phyloP scores from a whole-genome alignment of 345 rosid species.

The Aquilaria malaccensis region DNA sequence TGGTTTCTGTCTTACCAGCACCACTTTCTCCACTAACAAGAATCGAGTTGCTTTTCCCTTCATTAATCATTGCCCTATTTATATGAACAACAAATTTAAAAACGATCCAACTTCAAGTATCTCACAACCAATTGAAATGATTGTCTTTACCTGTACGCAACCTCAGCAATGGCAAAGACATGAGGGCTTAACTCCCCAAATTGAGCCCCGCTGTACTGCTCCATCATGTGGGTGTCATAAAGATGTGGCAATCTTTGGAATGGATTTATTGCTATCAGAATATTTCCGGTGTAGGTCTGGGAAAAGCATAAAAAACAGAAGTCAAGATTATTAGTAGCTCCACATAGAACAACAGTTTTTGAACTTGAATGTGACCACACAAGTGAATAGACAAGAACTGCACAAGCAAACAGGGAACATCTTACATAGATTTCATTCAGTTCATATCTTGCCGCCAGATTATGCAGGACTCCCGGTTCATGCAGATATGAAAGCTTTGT shows the following conservation, averaged over 20 bases:
- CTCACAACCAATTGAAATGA: no score
- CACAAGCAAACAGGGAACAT: background rate
- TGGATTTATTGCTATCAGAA: conserved; percentile 85
- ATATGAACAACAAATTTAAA: conserved; percentile 6
- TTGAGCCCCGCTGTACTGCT: conserved; percentile 68
- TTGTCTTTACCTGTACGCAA: conserved; percentile 59
- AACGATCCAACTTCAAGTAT: no score
- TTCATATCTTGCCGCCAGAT: conserved; percentile 73
- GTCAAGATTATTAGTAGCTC: background rate
- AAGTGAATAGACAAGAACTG: no score
- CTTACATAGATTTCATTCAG: conserved; percentile 86
- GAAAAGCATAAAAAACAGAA: conserved; percentile 12
- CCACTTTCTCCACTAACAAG: conserved; percentile 99
- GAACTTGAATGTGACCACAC: no score
- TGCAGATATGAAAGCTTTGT: conserved; percentile 88
- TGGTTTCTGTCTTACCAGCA: conserved; percentile 98
- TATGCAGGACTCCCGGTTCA: conserved; percentile 84
- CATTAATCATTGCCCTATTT: conserved; percentile 82
- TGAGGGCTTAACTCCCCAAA: conserved; percentile 95
- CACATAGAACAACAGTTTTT: background rate
- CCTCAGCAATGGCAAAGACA: conserved; percentile 92
- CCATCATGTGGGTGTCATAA: conserved; percentile 94
- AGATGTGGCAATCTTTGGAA: conserved; percentile 91
- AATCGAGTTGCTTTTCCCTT: conserved; percentile 85
- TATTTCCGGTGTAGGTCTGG: conserved; percentile 92